phyloP scores from a whole-genome alignment of 2,329 filamentous ascomycete species.

The Ascochyta koolunga region DNA sequence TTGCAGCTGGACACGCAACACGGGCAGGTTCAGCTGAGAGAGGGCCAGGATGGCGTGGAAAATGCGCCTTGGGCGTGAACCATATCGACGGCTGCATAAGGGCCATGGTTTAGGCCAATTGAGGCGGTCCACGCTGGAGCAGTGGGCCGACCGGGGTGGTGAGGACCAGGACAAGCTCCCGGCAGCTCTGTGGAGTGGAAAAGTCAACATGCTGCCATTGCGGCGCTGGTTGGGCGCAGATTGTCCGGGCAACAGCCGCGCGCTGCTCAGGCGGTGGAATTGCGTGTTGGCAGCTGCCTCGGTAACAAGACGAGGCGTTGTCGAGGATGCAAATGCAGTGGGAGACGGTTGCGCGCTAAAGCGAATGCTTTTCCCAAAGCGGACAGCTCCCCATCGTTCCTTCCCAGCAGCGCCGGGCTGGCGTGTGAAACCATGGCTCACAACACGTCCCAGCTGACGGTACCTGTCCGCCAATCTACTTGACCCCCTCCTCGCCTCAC shows the following conservation, averaged over 20 bases:
- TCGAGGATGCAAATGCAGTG: slow-evolving; percentile 10
- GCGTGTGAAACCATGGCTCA: slow-evolving; percentile 31
- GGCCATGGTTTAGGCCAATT: slow-evolving; percentile 32
- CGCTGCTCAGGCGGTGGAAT: slow-evolving; percentile 17
- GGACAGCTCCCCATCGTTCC: slow-evolving; percentile 30
- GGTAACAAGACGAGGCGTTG: slow-evolving; percentile 22
- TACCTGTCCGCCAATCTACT: slow-evolving; percentile 42
- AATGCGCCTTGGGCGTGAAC: slow-evolving; percentile 31
- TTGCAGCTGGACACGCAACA: slow-evolving; percentile 23
- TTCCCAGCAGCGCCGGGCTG: slow-evolving; percentile 25
- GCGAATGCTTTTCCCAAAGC: slow-evolving; percentile 16
- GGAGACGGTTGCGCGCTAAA: slow-evolving; percentile 32
- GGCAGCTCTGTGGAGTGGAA: slow-evolving; percentile 18
- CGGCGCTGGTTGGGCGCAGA: slow-evolving; percentile 16
- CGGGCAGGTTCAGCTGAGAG: slow-evolving; percentile 39
- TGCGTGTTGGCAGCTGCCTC: slow-evolving; percentile 33
- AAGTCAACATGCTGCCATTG: slow-evolving; percentile 20
- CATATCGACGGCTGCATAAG: slow-evolving; percentile 23
- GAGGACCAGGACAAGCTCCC: slow-evolving; percentile 22
- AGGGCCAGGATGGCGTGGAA: no score
- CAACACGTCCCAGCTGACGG: slow-evolving; percentile 35
- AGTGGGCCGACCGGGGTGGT: slow-evolving; percentile 16
- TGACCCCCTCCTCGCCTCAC: slow-evolving; percentile 40
- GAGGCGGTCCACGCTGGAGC: slow-evolving; percentile 38
- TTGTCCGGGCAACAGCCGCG: slow-evolving; percentile 36